Evolutionary conservation across 2,329 filamentous ascomycete genomes (phyloP), one percentile per base, ranked within the genome.

Genomic region (Amesomyces nigricolor): DNA sequence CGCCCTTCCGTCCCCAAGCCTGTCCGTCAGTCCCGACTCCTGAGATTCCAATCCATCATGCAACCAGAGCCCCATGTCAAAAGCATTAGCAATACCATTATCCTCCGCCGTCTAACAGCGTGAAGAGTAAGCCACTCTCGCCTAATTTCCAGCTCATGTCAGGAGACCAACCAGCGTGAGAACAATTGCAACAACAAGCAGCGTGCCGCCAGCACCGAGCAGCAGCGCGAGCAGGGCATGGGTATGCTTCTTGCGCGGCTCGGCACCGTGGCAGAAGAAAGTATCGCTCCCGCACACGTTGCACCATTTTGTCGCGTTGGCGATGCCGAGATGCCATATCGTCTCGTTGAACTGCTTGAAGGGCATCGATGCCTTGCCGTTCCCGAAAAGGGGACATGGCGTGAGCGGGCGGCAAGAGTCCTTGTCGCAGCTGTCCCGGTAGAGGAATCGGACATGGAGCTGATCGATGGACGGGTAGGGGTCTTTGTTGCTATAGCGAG

Each of bases 391-490:
- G 4, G 72, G 61, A 44, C 74, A 72, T 35, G 67, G 65, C 2
- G 57, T 58, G n/a, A 78, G 70, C 0, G 64, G 58, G 0, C 69
- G 66, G 4, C 66, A 64, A 1, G 63, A 17, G 17, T 47, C 56
- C 16, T 73, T 69, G 6, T 76, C 74, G 53, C 75, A 74, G 42
- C 77, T 75, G 32, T 78, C 32, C 22, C 32, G 75, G 69, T 82
- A 84, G 3, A 78, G 66, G 65, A 85, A 81, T n/a, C 81, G 76
- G 4, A 85, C 75, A 54, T 69, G 73, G 14, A 83, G 68, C 17
- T 78, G 71, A 9, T 71, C 63, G 0, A 61, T 54, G 2, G 60
- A 46, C 0, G 74, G 73, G 51, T 66, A 69, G 0, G 44, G 26
- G 2, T 65, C 56, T 56, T 57, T 22, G 26, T 61, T 60, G 43